phyloP scores from a whole-genome alignment of 2,329 filamentous ascomycete species.

The Phaeosphaeria sp. region DNA sequence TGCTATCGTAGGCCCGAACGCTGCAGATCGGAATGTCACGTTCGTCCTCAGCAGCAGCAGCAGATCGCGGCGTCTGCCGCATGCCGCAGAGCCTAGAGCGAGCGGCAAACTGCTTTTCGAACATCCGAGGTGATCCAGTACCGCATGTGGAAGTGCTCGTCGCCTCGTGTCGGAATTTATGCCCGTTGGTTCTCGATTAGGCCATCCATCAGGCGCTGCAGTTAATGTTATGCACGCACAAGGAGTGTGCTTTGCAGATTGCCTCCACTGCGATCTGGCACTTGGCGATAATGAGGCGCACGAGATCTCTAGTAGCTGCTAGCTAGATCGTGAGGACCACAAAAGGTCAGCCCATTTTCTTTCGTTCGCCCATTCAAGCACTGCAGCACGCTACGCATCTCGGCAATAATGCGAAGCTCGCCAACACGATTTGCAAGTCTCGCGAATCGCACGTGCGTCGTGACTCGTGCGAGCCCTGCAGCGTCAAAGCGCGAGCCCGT shows the following conservation, averaged over 20 bases:
- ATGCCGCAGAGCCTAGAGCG: neutral
- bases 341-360: neutral
- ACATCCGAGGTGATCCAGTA: neutral
- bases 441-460: neutral
- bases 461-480: neutral
- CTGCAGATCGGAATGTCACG: neutral
- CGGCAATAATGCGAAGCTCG: neutral
- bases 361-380: neutral
- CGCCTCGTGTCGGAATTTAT: neutral
- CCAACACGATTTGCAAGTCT: neutral
- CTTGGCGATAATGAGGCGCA: neutral
- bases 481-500: neutral
- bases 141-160: neutral
- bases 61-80: neutral
- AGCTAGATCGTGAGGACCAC: neutral
- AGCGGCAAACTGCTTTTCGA: neutral
- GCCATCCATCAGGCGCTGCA: neutral
- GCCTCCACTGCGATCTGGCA: neutral
- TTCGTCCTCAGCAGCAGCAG: neutral
- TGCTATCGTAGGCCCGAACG: neutral
- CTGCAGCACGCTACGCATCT: neutral
- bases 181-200: too few species aligned
- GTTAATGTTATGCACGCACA: neutral
- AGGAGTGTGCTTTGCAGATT: neutral
- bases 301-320: neutral